phyloP scores from a whole-genome alignment of 2,329 filamentous ascomycete genomes.

The Cytospora piceicola region DNA sequence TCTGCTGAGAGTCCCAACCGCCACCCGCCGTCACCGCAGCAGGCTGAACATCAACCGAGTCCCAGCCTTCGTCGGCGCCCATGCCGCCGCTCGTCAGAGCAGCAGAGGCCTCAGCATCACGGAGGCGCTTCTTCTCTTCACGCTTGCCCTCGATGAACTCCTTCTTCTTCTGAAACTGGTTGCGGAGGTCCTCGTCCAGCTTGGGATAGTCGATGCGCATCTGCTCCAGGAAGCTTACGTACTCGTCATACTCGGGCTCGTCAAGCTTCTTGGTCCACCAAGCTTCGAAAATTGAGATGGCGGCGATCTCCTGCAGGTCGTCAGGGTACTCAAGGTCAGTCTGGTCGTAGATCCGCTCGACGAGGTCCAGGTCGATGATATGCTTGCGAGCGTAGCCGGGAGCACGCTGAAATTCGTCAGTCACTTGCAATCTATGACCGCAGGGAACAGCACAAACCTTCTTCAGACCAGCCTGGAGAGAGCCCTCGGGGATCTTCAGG shows the following conservation, averaged over 20 bases:
- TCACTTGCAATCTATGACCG: not conserved
- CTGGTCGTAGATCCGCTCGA: constrained; percentile 24
- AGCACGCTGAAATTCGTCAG: constrained; percentile 10
- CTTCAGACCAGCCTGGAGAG: constrained; percentile 28
- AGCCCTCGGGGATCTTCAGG: constrained; percentile 28
- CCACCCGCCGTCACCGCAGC: not conserved
- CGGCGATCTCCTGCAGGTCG: constrained; percentile 25
- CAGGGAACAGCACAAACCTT: constrained; percentile 6
- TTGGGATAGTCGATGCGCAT: constrained; percentile 23
- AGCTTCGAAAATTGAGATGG: constrained; percentile 28
- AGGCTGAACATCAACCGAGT: not conserved
- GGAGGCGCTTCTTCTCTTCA: constrained; percentile 18
- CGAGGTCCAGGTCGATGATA: constrained; percentile 16
- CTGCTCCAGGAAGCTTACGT: constrained; percentile 25
- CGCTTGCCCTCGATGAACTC: constrained; percentile 26
- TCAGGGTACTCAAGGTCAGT: constrained; percentile 8
- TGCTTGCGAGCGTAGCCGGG: constrained; percentile 25
- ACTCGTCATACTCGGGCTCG: constrained; percentile 22
- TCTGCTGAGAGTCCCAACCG: constrained; percentile 16
- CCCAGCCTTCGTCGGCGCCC: not conserved
- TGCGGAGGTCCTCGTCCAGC: constrained; percentile 27
- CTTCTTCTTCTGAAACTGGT: constrained; percentile 29
- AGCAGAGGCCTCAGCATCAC: constrained; percentile 6
- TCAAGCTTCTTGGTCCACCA: constrained; percentile 29
- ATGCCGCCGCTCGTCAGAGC: not conserved